Percentiles rank a stretch among this genome's conserved stretches.
Conservation (phyloP, 768 basidiomycete genomes). For the Pleurotus salmoneostramineus region DNA sequence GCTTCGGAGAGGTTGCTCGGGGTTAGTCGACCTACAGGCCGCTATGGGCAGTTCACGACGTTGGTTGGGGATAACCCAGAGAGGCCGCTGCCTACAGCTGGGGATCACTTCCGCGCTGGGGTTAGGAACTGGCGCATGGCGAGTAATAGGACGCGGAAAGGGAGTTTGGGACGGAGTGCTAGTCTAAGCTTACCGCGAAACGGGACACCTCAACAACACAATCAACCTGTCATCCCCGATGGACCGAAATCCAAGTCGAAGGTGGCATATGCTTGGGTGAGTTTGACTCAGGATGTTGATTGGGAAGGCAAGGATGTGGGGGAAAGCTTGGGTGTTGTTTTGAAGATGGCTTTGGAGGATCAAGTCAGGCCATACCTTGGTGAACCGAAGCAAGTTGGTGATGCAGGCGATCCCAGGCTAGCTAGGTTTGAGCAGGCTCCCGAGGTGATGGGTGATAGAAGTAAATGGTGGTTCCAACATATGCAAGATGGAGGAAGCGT, state of each 20-base stretch:
- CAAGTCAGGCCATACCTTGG: constrained; percentile 22
- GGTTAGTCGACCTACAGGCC: constrained; percentile 8
- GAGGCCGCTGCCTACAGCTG: constrained; percentile 62
- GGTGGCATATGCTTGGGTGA: constrained; percentile 83
- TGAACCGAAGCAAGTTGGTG: not conserved
- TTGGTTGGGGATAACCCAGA: constrained; percentile 69
- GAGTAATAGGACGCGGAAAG: constrained; percentile 9
- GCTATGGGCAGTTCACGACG: constrained; percentile 67
- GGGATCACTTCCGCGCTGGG: constrained; percentile 72
- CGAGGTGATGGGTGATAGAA: not conserved
- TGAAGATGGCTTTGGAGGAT: constrained; percentile 37
- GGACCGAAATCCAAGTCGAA: constrained; percentile 26
- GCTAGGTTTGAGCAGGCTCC: not conserved
- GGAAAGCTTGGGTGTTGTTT: constrained; percentile 37
- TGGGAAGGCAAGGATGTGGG: constrained; percentile 77
- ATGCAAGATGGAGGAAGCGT: constrained; percentile 12
- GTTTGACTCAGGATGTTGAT: constrained; percentile 74
- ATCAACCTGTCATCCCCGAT: constrained; percentile 8
- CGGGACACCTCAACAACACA: not conserved
- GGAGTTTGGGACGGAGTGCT: constrained; percentile 12
- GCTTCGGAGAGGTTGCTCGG: constrained; percentile 59
- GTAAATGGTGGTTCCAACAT: not conserved
- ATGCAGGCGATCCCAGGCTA: not conserved
- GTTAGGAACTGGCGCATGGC: constrained; percentile 54
- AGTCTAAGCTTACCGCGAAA: not conserved